These are phyloP conservation scores for Roridomyces roridus DNA, from an alignment of 768 basidiomycete species.

Conservation along the genomic window DNA sequence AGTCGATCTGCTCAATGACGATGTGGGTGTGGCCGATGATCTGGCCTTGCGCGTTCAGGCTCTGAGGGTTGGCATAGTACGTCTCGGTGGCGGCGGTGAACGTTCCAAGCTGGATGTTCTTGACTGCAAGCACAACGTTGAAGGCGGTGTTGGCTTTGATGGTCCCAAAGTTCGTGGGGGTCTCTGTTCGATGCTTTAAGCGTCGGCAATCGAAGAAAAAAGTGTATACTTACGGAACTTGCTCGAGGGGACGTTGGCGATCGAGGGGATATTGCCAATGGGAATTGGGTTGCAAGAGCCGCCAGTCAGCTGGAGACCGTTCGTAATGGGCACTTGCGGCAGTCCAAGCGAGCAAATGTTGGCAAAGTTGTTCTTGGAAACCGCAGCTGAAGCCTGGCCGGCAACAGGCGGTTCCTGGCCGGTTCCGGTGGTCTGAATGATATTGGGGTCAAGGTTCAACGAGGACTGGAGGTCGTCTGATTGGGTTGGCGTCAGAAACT, in stretches of 20 bases:
- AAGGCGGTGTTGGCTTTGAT: slow-evolving; percentile 55
- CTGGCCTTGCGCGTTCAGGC: slow-evolving; percentile 52
- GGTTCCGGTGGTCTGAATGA: slow-evolving; percentile 7
- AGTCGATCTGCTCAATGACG: slow-evolving; percentile 53
- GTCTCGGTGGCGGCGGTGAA: slow-evolving; percentile 61
- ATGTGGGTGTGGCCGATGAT: slow-evolving; percentile 65
- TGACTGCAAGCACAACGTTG: slow-evolving; percentile 54
- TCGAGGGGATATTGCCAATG: slow-evolving; percentile 59
- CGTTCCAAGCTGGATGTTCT: slow-evolving; percentile 52
- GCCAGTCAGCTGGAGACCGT: slow-evolving; percentile 55
- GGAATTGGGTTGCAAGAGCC: slow-evolving; percentile 66
- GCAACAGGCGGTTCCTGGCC: slow-evolving; percentile 19
- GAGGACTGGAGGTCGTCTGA: background rate
- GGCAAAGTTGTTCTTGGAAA: slow-evolving; percentile 8
- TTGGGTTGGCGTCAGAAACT: background rate
- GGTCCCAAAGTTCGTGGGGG: slow-evolving; percentile 48
- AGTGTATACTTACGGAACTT: slow-evolving; percentile 41
- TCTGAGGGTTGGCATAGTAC: slow-evolving; percentile 63
- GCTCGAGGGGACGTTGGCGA: slow-evolving; percentile 52
- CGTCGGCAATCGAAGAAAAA: background rate
- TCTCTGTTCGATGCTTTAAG: background rate
- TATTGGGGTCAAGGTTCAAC: slow-evolving; percentile 12
- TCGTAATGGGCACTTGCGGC: slow-evolving; percentile 54
- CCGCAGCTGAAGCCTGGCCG: background rate
- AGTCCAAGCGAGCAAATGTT: slow-evolving; percentile 2